A percentile compares a stretch with the other conserved stretches of the same genome.
Conservation (phyloP, 495 filamentous ascomycete species). For the Penicillium crystallinum region DNA sequence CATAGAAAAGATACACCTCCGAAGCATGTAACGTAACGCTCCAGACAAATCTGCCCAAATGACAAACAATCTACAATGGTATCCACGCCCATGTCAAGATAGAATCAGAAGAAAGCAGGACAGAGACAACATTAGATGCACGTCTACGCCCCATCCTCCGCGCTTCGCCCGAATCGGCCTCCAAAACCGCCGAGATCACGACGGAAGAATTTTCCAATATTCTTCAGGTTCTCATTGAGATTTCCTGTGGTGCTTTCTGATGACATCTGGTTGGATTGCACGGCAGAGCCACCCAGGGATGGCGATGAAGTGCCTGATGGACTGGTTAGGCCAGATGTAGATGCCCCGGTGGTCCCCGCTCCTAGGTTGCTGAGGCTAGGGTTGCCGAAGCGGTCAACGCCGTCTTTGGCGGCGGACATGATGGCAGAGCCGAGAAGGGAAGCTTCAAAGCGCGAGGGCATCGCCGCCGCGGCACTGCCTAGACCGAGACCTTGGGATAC, state of each 20-base stretch:
- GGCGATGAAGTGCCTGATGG: constrained; percentile 20
- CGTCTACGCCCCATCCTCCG: constrained; percentile 28
- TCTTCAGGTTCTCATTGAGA: constrained; percentile 87
- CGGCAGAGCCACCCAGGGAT: constrained; percentile 8
- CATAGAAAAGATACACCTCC: not conserved
- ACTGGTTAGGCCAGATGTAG: constrained; percentile 9
- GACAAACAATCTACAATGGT: constrained; percentile 3
- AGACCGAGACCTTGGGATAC: constrained; percentile 39
- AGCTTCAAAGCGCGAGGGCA: constrained; percentile 65
- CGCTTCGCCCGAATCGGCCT: constrained; percentile 56
- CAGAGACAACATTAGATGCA: not conserved
- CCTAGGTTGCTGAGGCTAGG: constrained; percentile 30
- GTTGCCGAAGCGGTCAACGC: constrained; percentile 79
- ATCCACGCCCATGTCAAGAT: not conserved
- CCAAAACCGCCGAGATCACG: constrained; percentile 82
- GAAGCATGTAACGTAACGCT: not conserved
- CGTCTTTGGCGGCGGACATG: constrained; percentile 83
- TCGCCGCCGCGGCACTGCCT: constrained; percentile 37
- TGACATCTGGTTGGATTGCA: constrained; percentile 14
- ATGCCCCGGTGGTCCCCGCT: constrained; percentile 15
- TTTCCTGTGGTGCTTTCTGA: constrained; percentile 46
- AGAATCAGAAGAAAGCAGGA: not conserved
- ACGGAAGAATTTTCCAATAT: constrained; percentile 93
- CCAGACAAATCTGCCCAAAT: not conserved
- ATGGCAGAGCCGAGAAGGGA: constrained; percentile 62